Evolutionary conservation across 2,329 filamentous ascomycete species (phyloP), one percentile per base, ranked within the genome.

Genomic region (Fusarium euwallaceae): DNA sequence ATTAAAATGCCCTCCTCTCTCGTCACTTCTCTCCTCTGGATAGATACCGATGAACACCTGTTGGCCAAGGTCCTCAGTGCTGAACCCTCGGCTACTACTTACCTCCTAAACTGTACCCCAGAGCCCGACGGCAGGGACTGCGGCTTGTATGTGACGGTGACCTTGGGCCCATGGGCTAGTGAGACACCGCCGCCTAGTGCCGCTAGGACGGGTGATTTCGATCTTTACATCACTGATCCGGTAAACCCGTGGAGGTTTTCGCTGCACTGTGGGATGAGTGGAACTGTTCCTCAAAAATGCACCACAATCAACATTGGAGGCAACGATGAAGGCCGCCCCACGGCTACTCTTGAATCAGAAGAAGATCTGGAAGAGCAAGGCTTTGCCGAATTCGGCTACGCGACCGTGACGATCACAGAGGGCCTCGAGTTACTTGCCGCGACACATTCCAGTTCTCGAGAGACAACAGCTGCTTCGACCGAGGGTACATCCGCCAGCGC

Each of bases 81-180:
- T 10, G 62, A 65, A 4, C 39, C 69, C 39, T 64, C 65, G 2
- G 69, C 71, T 5, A 71, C 71, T 2, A 66, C 63, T 0, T 73
- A 69, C 32, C 36, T 71, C 41, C 29, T 72, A 1, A 68, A 66
- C 53, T 74, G 71, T n/a, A 29, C 41, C 41, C 16, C 55, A 1
- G 51, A 24, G 3, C 16, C 58, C 51, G 71, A 73, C 27, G 16
- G 36, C 51, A 43, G 34, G 7, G 32, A 43, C 6, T 73, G 71
- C 66, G 59, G 58, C 32, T 39, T 36, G 6, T 59, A 55, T 27
- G 60, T 64, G 55, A 36, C 64, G 22, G 2, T 70, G 37, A 62
- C 61, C 1, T 27, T 72, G 6, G 72, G 69, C 17, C 45, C 69
- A 17, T 74, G 72, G 69, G 69, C 72, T 3, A 66, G 61, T 41